phyloP scores from a whole-genome alignment of 73 alveolate genomes.

The Diophrys appendiculata region DNA sequence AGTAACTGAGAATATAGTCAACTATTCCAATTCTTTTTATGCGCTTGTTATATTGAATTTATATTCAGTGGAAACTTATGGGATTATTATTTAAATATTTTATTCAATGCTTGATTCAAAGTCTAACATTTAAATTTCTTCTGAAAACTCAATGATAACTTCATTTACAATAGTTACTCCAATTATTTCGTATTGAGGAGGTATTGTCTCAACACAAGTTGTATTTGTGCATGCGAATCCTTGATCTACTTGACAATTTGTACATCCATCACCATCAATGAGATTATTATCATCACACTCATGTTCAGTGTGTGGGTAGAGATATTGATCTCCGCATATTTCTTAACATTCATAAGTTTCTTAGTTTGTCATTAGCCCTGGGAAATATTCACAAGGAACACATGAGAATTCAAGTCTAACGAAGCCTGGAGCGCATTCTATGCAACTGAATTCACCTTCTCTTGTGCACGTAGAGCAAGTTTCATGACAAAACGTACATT shows the following conservation, averaged over 20 bases:
- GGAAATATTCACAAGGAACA: neutral
- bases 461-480: neutral
- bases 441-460: neutral
- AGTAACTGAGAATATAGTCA: too few species aligned
- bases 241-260: constrained; percentile 29
- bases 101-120: neutral
- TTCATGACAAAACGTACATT: neutral
- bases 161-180: neutral
- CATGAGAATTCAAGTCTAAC: neutral
- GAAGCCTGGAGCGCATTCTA: neutral
- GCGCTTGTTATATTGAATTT: neutral
- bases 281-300: constrained; percentile 31
- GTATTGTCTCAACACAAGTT: constrained; percentile 5
- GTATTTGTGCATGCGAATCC: constrained; percentile 43
- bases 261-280: constrained; percentile 54
- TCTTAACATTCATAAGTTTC: constrained; percentile 17
- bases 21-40: too few species aligned
- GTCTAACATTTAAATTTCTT: neutral
- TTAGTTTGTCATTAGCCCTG: neutral
- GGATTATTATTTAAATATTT: too few species aligned
- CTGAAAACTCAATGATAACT: neutral
- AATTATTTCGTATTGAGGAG: neutral
- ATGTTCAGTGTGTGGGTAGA: neutral
- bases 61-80: neutral
- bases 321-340: constrained; percentile 24